Base-by-base conservation (phyloP, 108 stramenopile species). In the Cyclotella baltica region DNA sequence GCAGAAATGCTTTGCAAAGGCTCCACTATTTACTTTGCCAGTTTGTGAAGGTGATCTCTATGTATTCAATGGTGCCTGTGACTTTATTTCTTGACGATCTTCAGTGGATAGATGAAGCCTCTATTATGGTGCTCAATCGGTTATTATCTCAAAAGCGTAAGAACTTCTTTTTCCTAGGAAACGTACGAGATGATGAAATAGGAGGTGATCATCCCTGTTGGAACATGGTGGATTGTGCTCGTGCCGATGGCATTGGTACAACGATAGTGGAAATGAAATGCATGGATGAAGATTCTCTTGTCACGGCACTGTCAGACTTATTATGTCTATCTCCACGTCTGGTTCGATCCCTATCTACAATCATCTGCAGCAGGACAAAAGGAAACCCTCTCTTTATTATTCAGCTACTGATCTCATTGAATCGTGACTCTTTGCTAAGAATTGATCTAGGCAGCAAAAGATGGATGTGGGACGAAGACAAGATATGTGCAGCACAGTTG, bases 61-160 rank as follows among this genome's bases (percentile, higher is more conserved):
- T n/a, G 4, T 75, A 28, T 27, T 61, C 48, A 1, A 38, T 25
- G 2, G 37, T 15, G 23, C 27, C 57, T 20, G 30, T 75, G 65
- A 67, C 48, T 10, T 37, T 75, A 3, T 77, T 77, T 28, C 19
- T 77, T 18, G 76, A 77, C 40, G 69, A 77, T 40, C 33, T n/a
- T n/a, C n/a, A n/a, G n/a, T n/a, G n/a, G n/a, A n/a, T n/a, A n/a
- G n/a, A n/a, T n/a, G n/a, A n/a, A 23, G 59, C 59, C 16, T 62
- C 71, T 23, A 29, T 61, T 31, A 28, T 43, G 4, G 37, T 72
- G 40, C 35, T 72, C 0, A 46, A 67, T 20, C 74, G 43, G 67
- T 16, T 77, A 29, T 11, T 77, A 33, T 11, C 46, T 23, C 16
- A 33, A 37, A 25, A 27, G 1, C 34, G 31, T n/a, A 29, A 27